Conservation (phyloP, 345 rosid species). For the Euclidium syriacum region DNA sequence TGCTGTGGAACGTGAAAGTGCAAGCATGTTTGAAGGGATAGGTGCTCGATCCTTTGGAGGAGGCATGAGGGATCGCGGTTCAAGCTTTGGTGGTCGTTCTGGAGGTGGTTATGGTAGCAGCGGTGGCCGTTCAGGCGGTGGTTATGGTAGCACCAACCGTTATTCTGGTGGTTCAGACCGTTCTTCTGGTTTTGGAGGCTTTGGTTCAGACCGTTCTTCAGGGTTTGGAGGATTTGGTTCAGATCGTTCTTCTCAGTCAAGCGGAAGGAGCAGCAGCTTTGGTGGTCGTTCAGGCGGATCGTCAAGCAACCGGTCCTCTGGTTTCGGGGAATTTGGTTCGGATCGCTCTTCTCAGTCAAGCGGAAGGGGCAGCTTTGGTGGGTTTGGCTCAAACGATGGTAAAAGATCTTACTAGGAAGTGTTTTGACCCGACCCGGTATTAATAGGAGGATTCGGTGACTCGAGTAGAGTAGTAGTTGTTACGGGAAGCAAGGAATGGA, state of each 20-base stretch:
- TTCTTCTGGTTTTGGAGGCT: slow-evolving; percentile 19
- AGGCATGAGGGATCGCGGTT: slow-evolving; percentile 43
- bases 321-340: slow-evolving; percentile 41
- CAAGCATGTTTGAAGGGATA: slow-evolving; percentile 40
- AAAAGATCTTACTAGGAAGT: slow-evolving; percentile 20
- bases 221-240: slow-evolving; percentile 37
- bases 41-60: slow-evolving; percentile 46
- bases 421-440: slow-evolving; percentile 17
- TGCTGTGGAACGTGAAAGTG: slow-evolving; percentile 44
- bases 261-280: slow-evolving; percentile 38
- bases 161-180: slow-evolving; percentile 28
- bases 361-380: slow-evolving; percentile 31
- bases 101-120: slow-evolving; percentile 35
- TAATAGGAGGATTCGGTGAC: slow-evolving; percentile 10
- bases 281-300: slow-evolving; percentile 24
- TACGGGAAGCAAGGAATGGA: slow-evolving; percentile 1
- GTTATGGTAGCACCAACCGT: too few relatives aligned
- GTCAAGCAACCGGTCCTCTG: slow-evolving; percentile 29
- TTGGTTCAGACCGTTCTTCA: slow-evolving; percentile 35
- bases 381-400: slow-evolving; percentile 30
- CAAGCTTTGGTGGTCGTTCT: slow-evolving; percentile 40
- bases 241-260: slow-evolving; percentile 34
- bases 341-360: slow-evolving; percentile 38
- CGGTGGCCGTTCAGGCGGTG: slow-evolving; percentile 36
- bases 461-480: slow-evolving; percentile 13